These are phyloP conservation scores for Apiotrichum gracile DNA, from an alignment of 1,284 basidiomycete genomes.

Conservation along the genomic window DNA sequence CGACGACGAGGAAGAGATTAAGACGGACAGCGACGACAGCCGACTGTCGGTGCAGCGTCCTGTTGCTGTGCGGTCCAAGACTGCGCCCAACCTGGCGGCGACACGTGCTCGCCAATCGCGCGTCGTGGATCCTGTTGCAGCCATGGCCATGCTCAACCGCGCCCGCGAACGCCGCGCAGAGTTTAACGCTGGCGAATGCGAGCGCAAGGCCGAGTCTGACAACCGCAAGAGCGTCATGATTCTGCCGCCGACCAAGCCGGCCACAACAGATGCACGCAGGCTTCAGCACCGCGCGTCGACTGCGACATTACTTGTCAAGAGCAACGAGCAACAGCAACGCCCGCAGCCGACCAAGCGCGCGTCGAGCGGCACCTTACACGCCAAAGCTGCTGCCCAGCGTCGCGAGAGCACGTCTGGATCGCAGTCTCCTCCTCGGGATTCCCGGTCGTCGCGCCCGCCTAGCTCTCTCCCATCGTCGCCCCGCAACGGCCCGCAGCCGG, in stretches of 20 bases:
- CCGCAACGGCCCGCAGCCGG: conserved; percentile 3
- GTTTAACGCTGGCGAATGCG: conserved; percentile 23
- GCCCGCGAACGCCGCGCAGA: conserved; percentile 31
- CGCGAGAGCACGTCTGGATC: not conserved
- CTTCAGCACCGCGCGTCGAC: conserved; percentile 2
- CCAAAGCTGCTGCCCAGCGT: not conserved
- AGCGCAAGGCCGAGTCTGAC: conserved; percentile 16
- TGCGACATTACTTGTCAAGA: not conserved
- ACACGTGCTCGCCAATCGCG: conserved; percentile 27
- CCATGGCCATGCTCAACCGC: conserved; percentile 27
- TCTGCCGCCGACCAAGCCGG: not conserved
- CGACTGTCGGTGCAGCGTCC: not conserved
- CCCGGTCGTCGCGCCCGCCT: not conserved
- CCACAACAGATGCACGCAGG: not conserved
- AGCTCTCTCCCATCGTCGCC: conserved; percentile 11
- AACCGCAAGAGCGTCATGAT: conserved; percentile 10
- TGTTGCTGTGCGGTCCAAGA: conserved; percentile 2
- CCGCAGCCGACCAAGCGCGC: conserved; percentile 1
- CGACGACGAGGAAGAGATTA: conserved; percentile 15
- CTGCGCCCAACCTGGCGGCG: conserved; percentile 17
- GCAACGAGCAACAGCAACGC: not conserved
- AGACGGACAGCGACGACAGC: conserved; percentile 12
- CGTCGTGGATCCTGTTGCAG: conserved; percentile 6
- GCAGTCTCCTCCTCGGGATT: not conserved
- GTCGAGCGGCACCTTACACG: not conserved